These are phyloP conservation scores for Fusarium buxicola DNA, from an alignment of 2,329 filamentous ascomycete genomes.

Conservation along the genomic window DNA sequence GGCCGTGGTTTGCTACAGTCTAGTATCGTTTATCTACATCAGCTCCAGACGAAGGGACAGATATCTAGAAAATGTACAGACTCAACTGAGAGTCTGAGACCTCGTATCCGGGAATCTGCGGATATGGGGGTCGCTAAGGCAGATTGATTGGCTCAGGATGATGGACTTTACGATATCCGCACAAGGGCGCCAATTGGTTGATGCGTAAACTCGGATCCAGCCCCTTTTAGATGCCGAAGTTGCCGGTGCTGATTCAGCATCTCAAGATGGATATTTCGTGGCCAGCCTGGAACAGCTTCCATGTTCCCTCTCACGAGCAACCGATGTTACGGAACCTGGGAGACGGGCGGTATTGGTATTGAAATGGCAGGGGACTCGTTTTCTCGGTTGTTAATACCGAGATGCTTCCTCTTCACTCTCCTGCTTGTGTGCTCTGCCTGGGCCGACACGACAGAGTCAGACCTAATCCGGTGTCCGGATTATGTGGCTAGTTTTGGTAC, in stretches of 20 bases:
- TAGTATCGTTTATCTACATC: too few relatives aligned
- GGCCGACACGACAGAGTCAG: constrained; percentile 19
- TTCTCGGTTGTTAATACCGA: constrained; percentile 3
- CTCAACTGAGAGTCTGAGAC: too few relatives aligned
- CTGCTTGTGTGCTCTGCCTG: constrained; percentile 12
- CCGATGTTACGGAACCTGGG: background rate
- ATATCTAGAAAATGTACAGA: too few relatives aligned
- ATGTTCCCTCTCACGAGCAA: background rate
- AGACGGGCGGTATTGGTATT: constrained; percentile 6
- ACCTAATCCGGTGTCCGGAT: constrained; percentile 40
- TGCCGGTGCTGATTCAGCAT: constrained; percentile 29
- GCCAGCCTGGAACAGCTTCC: background rate
- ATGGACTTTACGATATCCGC: background rate
- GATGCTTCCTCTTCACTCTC: constrained; percentile 11
- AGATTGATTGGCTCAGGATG: background rate
- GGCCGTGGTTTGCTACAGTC: too few relatives aligned
- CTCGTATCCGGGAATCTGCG: too few relatives aligned
- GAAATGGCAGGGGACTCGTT: constrained; percentile 18
- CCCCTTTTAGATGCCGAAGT: constrained; percentile 7
- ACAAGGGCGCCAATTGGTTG: constrained; percentile 14
- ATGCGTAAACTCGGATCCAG: background rate
- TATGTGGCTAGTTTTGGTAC: constrained; percentile 48
- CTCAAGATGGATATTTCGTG: constrained; percentile 4
- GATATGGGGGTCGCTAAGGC: background rate
- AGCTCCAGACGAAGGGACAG: too few relatives aligned